Evolutionary conservation across 371 early-diverging fungal genomes (phyloP).

Genomic region (Mycotypha africana): DNA sequence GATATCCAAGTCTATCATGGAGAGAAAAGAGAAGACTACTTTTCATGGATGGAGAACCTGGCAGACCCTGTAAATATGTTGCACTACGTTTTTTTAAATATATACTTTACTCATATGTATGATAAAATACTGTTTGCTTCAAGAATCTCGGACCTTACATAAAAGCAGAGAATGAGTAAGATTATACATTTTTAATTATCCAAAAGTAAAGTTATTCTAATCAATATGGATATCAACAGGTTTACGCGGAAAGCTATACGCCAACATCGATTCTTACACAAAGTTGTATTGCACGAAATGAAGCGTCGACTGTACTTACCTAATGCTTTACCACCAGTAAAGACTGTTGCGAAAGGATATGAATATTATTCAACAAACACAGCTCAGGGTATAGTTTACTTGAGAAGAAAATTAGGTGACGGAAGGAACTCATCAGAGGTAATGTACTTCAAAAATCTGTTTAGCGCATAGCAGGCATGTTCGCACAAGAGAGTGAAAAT

Average conservation of each 20-base stretch:
- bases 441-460: no score
- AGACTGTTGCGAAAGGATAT: slow-evolving; percentile 49
- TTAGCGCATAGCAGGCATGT: no score
- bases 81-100: not conserved
- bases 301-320: slow-evolving; percentile 42
- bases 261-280: slow-evolving; percentile 27
- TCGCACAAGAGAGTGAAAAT: no score
- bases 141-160: slow-evolving; percentile 48
- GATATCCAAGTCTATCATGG: slow-evolving; percentile 41
- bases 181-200: not conserved
- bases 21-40: slow-evolving; percentile 41
- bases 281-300: slow-evolving; percentile 48
- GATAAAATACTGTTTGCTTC: no score
- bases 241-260: slow-evolving; percentile 24
- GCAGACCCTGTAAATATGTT: slow-evolving; percentile 39
- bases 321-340: slow-evolving; percentile 42
- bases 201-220: not conserved
- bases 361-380: slow-evolving; percentile 62
- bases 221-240: no score
- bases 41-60: slow-evolving; percentile 56
- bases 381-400: slow-evolving; percentile 52
- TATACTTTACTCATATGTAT: slow-evolving; percentile 6
- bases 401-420: slow-evolving; percentile 42
- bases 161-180: slow-evolving; percentile 54
- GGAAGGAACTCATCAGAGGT: slow-evolving; percentile 44